Conservation (phyloP, 1,284 basidiomycete species). For the Sanghuangporus weigelae region DNA sequence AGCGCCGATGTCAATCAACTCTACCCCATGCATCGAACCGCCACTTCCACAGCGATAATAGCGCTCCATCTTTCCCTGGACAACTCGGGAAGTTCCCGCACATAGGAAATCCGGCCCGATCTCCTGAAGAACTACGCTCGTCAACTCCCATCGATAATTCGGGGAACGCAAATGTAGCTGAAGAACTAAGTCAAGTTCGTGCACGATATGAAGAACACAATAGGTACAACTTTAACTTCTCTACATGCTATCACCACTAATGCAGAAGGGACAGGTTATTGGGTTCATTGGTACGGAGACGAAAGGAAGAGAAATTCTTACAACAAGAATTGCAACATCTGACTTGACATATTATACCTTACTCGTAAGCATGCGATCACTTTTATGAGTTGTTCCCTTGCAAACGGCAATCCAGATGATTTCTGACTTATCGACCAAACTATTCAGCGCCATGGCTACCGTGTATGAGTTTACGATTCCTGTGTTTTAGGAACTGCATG, state of each 20-base stretch:
- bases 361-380: not conserved
- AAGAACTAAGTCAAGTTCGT: slow-evolving; percentile 35
- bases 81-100: not conserved
- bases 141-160: not conserved
- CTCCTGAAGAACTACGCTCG: not conserved
- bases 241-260: not conserved
- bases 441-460: not conserved
- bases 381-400: not conserved
- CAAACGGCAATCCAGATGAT: not conserved
- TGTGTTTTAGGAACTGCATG: no score
- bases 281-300: slow-evolving; percentile 11
- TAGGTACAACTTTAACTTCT: slow-evolving; percentile 36
- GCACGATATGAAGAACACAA: slow-evolving; percentile 62
- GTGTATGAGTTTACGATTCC: not conserved
- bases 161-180: not conserved
- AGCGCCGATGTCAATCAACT: slow-evolving; percentile 37
- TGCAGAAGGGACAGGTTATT: not conserved
- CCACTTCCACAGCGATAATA: not conserved
- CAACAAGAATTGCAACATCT: not conserved
- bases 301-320: slow-evolving; percentile 3
- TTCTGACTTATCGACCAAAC: not conserved
- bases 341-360: not conserved
- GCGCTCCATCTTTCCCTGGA: slow-evolving; percentile 8
- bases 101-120: not conserved
- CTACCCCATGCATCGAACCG: not conserved